Conservation (phyloP, 2,329 filamentous ascomycete species). For the Westerdykella aurantiaca region DNA sequence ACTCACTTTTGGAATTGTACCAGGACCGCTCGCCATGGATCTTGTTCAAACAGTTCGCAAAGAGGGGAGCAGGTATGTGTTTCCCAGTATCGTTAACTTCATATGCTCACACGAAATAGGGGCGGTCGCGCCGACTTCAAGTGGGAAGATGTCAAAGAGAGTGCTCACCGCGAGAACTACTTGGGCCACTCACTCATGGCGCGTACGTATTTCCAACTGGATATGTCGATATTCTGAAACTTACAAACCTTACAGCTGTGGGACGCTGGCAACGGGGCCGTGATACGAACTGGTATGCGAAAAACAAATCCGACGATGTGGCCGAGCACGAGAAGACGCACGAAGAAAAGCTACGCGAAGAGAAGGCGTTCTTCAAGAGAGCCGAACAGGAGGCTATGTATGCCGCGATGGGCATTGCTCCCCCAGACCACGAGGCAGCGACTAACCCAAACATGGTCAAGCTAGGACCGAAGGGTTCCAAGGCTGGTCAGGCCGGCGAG, state of each 20-base stretch:
- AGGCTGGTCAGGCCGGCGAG: constrained; percentile 52
- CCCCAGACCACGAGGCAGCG: constrained; percentile 52
- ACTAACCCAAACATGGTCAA: constrained; percentile 61
- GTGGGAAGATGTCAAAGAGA: constrained; percentile 89
- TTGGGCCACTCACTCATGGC: constrained; percentile 90
- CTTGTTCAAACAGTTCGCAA: constrained; percentile 89
- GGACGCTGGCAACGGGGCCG: constrained; percentile 84
- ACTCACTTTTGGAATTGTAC: no score
- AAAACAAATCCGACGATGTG: constrained; percentile 45
- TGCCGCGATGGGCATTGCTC: constrained; percentile 71
- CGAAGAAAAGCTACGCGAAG: constrained; percentile 57
- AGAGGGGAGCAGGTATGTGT: constrained; percentile 63
- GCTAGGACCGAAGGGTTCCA: constrained; percentile 47
- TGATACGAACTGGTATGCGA: constrained; percentile 61
- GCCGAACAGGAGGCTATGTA: constrained; percentile 90
- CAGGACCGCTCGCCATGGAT: constrained; percentile 60
- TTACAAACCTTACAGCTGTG: constrained; percentile 47
- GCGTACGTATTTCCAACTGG: constrained; percentile 32
- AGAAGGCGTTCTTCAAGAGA: constrained; percentile 77
- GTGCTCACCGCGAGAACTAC: constrained; percentile 81
- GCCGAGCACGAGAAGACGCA: constrained; percentile 51
- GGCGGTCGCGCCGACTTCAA: constrained; percentile 89
- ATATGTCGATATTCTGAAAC: background rate
- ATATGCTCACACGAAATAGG: constrained; percentile 37
- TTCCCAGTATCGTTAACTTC: background rate